phyloP scores from a whole-genome alignment of 345 rosid genomes.

The Salix exigua region DNA sequence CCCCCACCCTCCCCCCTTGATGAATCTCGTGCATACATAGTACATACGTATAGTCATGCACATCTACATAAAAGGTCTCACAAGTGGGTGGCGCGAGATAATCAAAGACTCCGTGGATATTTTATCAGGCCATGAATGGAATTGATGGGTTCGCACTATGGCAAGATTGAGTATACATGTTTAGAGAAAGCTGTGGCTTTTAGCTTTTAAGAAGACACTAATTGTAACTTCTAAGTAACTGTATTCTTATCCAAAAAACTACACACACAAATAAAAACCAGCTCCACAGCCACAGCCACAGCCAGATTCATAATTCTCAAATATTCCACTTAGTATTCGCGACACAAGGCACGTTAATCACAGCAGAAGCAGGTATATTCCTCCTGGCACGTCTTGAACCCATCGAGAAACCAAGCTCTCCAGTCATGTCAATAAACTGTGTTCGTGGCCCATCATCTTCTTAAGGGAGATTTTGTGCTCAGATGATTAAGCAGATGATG shows the following conservation, averaged over 20 bases:
- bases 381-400: not conserved
- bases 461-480: slow-evolving; percentile 2
- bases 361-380: not conserved
- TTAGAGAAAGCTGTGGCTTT: too few relatives aligned
- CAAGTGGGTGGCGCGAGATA: not conserved
- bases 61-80: too few relatives aligned
- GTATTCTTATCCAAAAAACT: too few relatives aligned
- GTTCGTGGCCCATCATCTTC: not conserved
- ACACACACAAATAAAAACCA: too few relatives aligned
- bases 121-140: not conserved
- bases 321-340: not conserved
- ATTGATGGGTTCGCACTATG: not conserved
- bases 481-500: not conserved
- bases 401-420: slow-evolving; percentile 16
- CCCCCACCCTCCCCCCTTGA: too few relatives aligned
- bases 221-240: too few relatives aligned
- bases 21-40: not conserved
- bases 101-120: too few relatives aligned
- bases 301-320: too few relatives aligned
- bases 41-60: not conserved
- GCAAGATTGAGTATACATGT: not conserved
- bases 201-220: too few relatives aligned
- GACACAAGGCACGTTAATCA: not conserved
- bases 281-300: too few relatives aligned
- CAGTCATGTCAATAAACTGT: slow-evolving; percentile 27